A percentile compares a stretch with the other conserved stretches of the same genome.
Conservation (phyloP, 2,329 filamentous ascomycete genomes). For the Mollisiaceae sp. region DNA sequence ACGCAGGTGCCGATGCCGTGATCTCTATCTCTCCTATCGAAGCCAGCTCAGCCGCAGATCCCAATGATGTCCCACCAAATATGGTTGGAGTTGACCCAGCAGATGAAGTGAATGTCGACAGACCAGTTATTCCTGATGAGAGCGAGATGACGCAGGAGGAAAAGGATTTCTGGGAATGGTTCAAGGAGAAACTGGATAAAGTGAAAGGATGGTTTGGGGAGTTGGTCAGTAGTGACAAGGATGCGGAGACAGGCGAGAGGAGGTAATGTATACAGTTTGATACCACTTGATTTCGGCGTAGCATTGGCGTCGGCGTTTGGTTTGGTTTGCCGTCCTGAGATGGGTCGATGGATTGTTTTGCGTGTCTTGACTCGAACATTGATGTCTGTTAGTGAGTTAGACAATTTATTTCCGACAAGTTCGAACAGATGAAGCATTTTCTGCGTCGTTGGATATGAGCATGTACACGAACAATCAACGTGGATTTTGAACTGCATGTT, state of each 20-base stretch:
- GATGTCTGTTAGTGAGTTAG: too few species aligned
- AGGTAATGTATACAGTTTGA: not conserved
- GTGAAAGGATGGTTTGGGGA: conserved; percentile 41
- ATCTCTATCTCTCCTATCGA: conserved; percentile 41
- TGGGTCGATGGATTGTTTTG: too few species aligned
- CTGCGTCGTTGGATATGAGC: too few species aligned
- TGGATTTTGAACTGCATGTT: too few species aligned
- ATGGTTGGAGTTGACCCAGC: conserved; percentile 39
- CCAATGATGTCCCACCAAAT: conserved; percentile 33
- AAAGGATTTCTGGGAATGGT: conserved; percentile 56
- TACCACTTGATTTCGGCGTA: not conserved
- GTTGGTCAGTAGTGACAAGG: conserved; percentile 14
- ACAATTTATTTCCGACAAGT: too few species aligned
- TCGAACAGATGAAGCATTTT: too few species aligned
- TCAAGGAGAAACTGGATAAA: conserved; percentile 53
- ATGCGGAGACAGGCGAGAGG: conserved; percentile 2
- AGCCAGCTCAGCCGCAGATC: conserved; percentile 37
- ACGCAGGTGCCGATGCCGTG: conserved; percentile 28
- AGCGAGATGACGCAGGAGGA: conserved; percentile 33
- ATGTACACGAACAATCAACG: too few species aligned
- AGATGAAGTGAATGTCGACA: conserved; percentile 32
- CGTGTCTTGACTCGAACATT: too few species aligned
- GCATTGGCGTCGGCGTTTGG: not conserved
- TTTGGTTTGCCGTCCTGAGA: not conserved
- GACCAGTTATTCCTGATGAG: conserved; percentile 35